Percentiles rank a stretch among this genome's conserved stretches.
Conservation (phyloP, 2,329 filamentous ascomycete genomes). For the Dactylellina haptotyla region DNA sequence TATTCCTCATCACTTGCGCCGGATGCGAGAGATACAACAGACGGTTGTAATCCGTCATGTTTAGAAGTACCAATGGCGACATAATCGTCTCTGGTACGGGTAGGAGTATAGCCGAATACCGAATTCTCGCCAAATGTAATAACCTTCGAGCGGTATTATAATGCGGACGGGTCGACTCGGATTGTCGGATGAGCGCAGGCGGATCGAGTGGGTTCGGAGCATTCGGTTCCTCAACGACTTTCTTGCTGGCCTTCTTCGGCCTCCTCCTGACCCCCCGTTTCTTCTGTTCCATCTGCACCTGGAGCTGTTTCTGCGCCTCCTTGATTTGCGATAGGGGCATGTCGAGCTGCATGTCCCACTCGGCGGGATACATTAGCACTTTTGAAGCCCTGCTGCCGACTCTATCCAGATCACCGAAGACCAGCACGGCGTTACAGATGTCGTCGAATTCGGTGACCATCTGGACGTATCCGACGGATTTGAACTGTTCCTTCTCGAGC, state of each 20-base stretch:
- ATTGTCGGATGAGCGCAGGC: constrained; percentile 7
- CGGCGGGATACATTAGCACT: constrained; percentile 55
- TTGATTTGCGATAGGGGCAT: constrained; percentile 17
- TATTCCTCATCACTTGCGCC: constrained; percentile 52
- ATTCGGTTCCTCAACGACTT: constrained; percentile 1
- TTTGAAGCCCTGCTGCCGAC: constrained; percentile 51
- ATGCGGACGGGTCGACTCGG: constrained; percentile 5
- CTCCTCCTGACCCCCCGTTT: neutral
- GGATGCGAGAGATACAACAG: constrained; percentile 54
- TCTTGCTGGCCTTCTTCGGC: neutral
- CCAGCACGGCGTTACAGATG: constrained; percentile 55
- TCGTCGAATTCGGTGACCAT: constrained; percentile 43
- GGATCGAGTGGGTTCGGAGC: constrained; percentile 19
- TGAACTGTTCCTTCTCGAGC: constrained; percentile 9
- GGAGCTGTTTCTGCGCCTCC: neutral
- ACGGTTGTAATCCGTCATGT: constrained; percentile 54
- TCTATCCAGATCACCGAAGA: constrained; percentile 53
- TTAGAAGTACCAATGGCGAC: constrained; percentile 49
- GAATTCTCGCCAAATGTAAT: constrained; percentile 52
- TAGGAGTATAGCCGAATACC: constrained; percentile 40
- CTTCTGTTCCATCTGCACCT: constrained; percentile 1
- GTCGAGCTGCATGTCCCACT: constrained; percentile 55
- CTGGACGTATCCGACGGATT: constrained; percentile 52
- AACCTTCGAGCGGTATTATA: constrained; percentile 55
- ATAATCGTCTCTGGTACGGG: constrained; percentile 15